phyloP scores from a whole-genome alignment of 148 eudicot species.

The Heliosperma pusillum region DNA sequence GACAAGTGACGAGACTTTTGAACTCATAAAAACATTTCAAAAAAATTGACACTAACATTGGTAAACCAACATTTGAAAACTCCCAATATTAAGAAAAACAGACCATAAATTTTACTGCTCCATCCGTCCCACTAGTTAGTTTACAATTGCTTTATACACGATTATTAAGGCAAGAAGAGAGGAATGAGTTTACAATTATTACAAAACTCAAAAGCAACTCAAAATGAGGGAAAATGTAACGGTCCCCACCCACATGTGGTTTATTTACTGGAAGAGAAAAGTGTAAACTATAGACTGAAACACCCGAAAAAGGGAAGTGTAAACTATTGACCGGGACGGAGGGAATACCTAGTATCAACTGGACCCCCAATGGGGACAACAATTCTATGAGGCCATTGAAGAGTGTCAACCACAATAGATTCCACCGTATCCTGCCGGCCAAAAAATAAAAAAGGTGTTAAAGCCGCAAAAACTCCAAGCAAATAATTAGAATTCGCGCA shows the following conservation, averaged over 20 bases:
- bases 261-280: too few species aligned
- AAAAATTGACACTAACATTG: neutral
- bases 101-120: neutral
- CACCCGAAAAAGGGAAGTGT: too few species aligned
- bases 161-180: too few species aligned
- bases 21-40: neutral
- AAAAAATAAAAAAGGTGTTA: conserved; percentile 18
- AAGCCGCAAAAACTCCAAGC: neutral
- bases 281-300: too few species aligned
- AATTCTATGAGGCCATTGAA: conserved; percentile 97
- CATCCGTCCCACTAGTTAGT: too few species aligned
- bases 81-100: neutral
- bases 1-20: neutral
- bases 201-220: too few species aligned
- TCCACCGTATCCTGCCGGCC: conserved; percentile 70
- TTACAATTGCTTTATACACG: too few species aligned
- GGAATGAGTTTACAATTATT: too few species aligned
- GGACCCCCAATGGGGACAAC: conserved; percentile 98
- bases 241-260: too few species aligned
- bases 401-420: conserved; percentile 78
- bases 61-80: neutral
- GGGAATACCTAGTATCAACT: conserved; percentile 80
- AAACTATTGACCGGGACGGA: too few species aligned
- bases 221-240: too few species aligned
- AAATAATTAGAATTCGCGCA: neutral